These are phyloP conservation scores for Triticum monococcum DNA, from an alignment of 176 grass and related monocot genomes.

Conservation along the genomic window DNA sequence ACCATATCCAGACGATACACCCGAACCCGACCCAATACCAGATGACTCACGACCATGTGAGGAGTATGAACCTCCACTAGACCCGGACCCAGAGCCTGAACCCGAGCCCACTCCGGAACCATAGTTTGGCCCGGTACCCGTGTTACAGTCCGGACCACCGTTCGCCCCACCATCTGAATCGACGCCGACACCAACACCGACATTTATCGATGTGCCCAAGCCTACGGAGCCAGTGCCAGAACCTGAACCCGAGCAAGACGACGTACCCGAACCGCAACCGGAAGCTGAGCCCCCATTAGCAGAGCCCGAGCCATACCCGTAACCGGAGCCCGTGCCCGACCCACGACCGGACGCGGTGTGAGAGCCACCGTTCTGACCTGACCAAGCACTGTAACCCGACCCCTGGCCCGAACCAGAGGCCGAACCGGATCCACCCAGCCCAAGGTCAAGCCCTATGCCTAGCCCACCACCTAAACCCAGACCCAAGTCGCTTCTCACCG, in stretches of 20 bases:
- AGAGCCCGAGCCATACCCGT: slow-evolving; percentile 33
- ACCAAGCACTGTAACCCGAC: slow-evolving; percentile 39
- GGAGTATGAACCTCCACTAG: background rate
- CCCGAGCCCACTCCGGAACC: slow-evolving; percentile 5
- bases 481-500: slow-evolving; percentile 47
- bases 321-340: slow-evolving; percentile 31
- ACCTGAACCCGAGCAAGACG: slow-evolving; percentile 13
- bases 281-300: slow-evolving; percentile 24
- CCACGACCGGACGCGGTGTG: slow-evolving; percentile 19
- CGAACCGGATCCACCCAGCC: slow-evolving; percentile 21
- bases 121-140: background rate
- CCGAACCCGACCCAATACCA: background rate
- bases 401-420: slow-evolving; percentile 30
- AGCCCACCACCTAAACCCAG: slow-evolving; percentile 31
- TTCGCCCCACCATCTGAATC: slow-evolving; percentile 24
- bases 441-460: slow-evolving; percentile 47
- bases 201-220: slow-evolving; percentile 4
- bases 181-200: background rate
- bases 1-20: background rate
- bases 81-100: background rate
- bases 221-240: slow-evolving; percentile 5
- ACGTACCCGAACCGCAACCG: slow-evolving; percentile 36
- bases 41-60: slow-evolving; percentile 1
- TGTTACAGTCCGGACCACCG: slow-evolving; percentile 15
- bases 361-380: slow-evolving; percentile 35